phyloP scores from a whole-genome alignment of 1,284 basidiomycete genomes.

The Thecaphora thlaspeos region DNA sequence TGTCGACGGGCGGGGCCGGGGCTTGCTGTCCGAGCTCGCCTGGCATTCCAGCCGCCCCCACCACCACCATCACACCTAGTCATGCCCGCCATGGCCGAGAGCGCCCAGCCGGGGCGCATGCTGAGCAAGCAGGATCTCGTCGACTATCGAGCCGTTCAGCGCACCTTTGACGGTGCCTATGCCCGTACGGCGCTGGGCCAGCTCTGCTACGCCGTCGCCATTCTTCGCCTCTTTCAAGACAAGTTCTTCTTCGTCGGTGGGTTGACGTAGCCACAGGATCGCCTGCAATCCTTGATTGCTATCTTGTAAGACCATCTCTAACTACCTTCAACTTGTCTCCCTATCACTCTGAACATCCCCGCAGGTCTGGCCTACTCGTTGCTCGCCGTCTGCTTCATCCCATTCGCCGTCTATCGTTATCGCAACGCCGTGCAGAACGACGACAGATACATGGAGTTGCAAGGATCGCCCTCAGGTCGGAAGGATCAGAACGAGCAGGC shows the following conservation, averaged over 20 bases:
- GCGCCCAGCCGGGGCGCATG: conserved; percentile 4
- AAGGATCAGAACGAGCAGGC: conserved; percentile 24
- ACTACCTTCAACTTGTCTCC: no score
- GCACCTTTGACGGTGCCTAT: conserved; percentile 80
- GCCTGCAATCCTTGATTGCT: no score
- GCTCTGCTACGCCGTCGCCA: conserved; percentile 71
- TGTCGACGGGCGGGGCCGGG: no score
- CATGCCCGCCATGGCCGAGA: no score
- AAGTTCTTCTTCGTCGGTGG: conserved; percentile 35
- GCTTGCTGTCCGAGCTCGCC: no score
- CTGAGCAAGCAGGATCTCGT: conserved; percentile 49
- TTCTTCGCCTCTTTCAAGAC: conserved; percentile 69
- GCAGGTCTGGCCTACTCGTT: conserved; percentile 10
- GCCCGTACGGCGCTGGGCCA: conserved; percentile 71
- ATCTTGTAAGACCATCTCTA: no score
- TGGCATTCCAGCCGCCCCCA: no score
- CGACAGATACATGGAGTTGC: conserved; percentile 33
- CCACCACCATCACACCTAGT: no score
- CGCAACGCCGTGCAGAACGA: conserved; percentile 28
- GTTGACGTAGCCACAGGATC: background rate
- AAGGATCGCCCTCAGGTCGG: background rate
- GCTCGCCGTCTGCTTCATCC: conserved; percentile 11
- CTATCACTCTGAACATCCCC: no score
- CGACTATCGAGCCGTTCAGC: conserved; percentile 72
- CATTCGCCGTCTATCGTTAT: conserved; percentile 62